Base-by-base conservation (phyloP, 305 asterid species). In the Petunia hybrid region DNA sequence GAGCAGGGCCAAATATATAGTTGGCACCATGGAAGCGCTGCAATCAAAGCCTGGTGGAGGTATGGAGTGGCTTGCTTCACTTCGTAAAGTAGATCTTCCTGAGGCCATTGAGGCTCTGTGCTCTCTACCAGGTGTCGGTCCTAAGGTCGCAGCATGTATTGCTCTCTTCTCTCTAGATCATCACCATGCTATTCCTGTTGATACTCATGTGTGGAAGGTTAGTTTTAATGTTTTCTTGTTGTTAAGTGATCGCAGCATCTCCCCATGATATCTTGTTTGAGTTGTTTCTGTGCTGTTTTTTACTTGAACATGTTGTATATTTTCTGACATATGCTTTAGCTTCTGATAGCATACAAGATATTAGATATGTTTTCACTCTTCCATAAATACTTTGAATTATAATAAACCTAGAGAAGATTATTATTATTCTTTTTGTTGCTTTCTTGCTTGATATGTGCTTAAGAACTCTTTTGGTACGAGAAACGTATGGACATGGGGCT, bases 131-230 rank as follows among this genome's bases (percentile, higher is more conserved):
- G 99, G 99, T 51, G 99, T 96, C 79, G 99, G 99, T 70, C 98
- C 99, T n/a, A 96, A 96, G 85, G 99, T 96, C 63, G 98, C 99
- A 69, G 97, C 99, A 4, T 96, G 99, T 85, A 76, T 94, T 82
- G 97, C 99, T 59, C 98, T 96, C 46, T 96, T 96, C 88, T 87
- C 98, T 41, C 88, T 96, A 60, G 99, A 96, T 86, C 97, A 96
- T 82, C 99, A 96, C 85, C 98, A 93, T 64, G 97, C 98, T 62
- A 90, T 96, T 84, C 99, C 99, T 7, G 98, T 96, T 35, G 99
- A 96, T 86, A 96, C 98, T 59, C 99, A 96, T 69, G 99, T 94
- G 65, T 96, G 99, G 99, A 78, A 93, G 98, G 99, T 95, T 80
- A 81, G 87, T 80, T 51, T 48, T 78, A 51, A 67, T 16, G 41